A percentile compares a stretch with the other conserved stretches of the same genome.
Evolutionary conservation across 1,139 yeast species (phyloP).

Genomic region (Suhomyces bribrorum): DNA sequence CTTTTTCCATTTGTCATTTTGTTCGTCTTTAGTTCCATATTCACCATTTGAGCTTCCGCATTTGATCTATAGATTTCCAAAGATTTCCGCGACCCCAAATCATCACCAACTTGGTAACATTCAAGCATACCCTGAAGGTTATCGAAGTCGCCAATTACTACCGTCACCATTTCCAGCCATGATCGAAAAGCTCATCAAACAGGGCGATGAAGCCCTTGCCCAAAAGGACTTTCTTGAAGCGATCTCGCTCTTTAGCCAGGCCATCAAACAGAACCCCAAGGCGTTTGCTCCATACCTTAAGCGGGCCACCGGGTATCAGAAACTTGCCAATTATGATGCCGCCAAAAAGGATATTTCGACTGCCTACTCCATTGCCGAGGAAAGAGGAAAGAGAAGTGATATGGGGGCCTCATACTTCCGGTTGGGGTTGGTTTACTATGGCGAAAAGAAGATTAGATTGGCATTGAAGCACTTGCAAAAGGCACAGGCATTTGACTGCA

Average conservation of each 20-base stretch:
- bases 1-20: too few relatives aligned
- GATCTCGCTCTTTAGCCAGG: slow-evolving; percentile 31
- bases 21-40: too few relatives aligned
- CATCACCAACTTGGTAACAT: not conserved
- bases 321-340: slow-evolving; percentile 48
- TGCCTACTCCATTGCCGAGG: slow-evolving; percentile 57
- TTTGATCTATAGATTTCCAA: too few relatives aligned
- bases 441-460: slow-evolving; percentile 44
- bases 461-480: slow-evolving; percentile 52
- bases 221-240: slow-evolving; percentile 41
- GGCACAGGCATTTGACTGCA: slow-evolving; percentile 50
- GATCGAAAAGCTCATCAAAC: slow-evolving; percentile 36
- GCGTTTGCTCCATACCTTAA: slow-evolving; percentile 57
- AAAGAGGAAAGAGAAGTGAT: slow-evolving; percentile 52
- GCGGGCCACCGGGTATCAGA: slow-evolving; percentile 57
- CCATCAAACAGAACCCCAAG: slow-evolving; percentile 40
- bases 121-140: too few relatives aligned
- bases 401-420: slow-evolving; percentile 62
- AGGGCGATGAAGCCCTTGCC: slow-evolving; percentile 35
- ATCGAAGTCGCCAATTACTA: not conserved
- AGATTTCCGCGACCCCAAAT: too few relatives aligned
- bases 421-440: slow-evolving; percentile 52
- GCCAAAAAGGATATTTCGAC: slow-evolving; percentile 55
- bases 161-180: not conserved
- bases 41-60: too few relatives aligned